A percentile compares a stretch with the other conserved stretches of the same genome.
phyloP scores from a whole-genome alignment of 1,284 basidiomycete species.

The Sutorius eximius region DNA sequence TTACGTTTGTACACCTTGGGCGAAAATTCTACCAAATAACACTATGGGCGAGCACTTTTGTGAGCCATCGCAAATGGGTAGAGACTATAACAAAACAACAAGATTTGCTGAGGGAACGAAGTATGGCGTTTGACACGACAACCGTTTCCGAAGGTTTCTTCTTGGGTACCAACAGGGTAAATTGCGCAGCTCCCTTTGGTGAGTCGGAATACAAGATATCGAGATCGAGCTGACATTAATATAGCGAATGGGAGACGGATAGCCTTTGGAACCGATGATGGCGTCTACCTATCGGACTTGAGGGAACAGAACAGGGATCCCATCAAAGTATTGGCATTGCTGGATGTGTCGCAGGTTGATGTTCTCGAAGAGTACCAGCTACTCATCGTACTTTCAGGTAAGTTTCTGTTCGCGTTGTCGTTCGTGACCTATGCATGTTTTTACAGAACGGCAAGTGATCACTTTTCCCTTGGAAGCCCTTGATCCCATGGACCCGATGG shows the following conservation, averaged over 20 bases:
- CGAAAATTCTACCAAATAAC: constrained; percentile 92
- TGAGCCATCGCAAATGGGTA: constrained; percentile 92
- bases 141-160: constrained; percentile 90
- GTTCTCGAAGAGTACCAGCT: constrained; percentile 96
- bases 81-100: constrained; percentile 93
- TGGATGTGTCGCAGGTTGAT: constrained; percentile 94
- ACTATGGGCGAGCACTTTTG: constrained; percentile 88
- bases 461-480: constrained; percentile 96
- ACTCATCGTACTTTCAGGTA: constrained; percentile 92
- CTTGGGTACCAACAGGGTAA: constrained; percentile 79
- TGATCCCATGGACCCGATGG: constrained; percentile 86
- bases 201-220: constrained; percentile 38
- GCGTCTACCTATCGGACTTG: constrained; percentile 92
- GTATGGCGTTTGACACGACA: constrained; percentile 85
- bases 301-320: constrained; percentile 79
- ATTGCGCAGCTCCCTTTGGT: constrained; percentile 95
- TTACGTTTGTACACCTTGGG: constrained; percentile 93
- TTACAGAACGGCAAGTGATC: constrained; percentile 86
- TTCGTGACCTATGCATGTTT: constrained; percentile 3
- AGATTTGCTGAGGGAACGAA: constrained; percentile 79
- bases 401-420: constrained; percentile 20
- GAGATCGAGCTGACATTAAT: constrained; percentile 10
- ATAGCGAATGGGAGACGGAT: constrained; percentile 83
- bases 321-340: constrained; percentile 84
- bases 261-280: constrained; percentile 96